phyloP scores from a whole-genome alignment of 176 grass and related monocot species.

The Zea mays region Zm-B73-REFERENCE-NAM-5.0 NC_050101.1:172204001-172204500 shows the following conservation, averaged over 20 bases:
- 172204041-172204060: constrained; percentile 34
- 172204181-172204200: constrained; percentile 68
- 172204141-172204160: constrained; percentile 75
- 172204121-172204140: constrained; percentile 79
- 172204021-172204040: constrained; percentile 20
- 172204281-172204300: constrained; percentile 33
- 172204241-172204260: constrained; percentile 15
- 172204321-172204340: constrained; percentile 53
- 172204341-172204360: constrained; percentile 62
- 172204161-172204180: constrained; percentile 57
- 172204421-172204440: constrained; percentile 37
- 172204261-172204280: not conserved
- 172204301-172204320: constrained; percentile 51
- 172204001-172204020: constrained; percentile 58
- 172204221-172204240: constrained; percentile 8
- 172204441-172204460: constrained; percentile 4
- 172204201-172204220: constrained; percentile 27
- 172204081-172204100: constrained; percentile 25
- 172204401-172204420: not conserved
- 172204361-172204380: constrained; percentile 17
- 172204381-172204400: not conserved
- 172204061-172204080: constrained; percentile 38
- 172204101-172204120: constrained; percentile 64
- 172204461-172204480: constrained; percentile 21
- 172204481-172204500: not conserved